Percentiles rank a stretch among this genome's conserved stretches.
Evolutionary conservation across 176 grass and related monocot genomes (phyloP).

Genomic region (Coix lacrymajobi): DNA sequence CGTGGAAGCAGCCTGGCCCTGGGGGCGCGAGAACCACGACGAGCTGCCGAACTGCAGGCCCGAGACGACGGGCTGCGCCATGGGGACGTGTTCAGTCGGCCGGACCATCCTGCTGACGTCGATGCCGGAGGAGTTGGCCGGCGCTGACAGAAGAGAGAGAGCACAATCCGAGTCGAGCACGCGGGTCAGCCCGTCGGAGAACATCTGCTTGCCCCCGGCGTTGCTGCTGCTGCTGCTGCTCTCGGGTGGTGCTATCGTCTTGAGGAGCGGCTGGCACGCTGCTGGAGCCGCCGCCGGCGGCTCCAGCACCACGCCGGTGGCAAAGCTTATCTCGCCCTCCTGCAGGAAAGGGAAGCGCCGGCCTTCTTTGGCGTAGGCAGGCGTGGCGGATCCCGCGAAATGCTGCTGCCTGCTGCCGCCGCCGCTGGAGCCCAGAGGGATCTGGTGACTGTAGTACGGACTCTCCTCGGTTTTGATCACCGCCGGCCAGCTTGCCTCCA

Average conservation of each 20-base stretch:
- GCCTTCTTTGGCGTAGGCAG: constrained; percentile 36
- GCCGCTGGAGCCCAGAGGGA: constrained; percentile 19
- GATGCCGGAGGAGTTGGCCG: constrained; percentile 42
- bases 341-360: constrained; percentile 63
- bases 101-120: constrained; percentile 40
- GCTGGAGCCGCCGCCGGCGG: not conserved
- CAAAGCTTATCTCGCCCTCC: constrained; percentile 42
- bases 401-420: constrained; percentile 32
- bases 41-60: constrained; percentile 47
- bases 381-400: constrained; percentile 23
- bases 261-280: constrained; percentile 40
- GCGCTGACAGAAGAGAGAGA: constrained; percentile 97
- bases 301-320: constrained; percentile 25
- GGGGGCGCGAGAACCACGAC: constrained; percentile 28
- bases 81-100: constrained; percentile 41
- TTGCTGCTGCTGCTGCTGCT: constrained; percentile 29
- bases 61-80: constrained; percentile 40
- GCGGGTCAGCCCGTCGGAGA: constrained; percentile 37
- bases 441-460: constrained; percentile 35
- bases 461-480: constrained; percentile 44
- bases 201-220: constrained; percentile 39
- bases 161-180: constrained; percentile 66
- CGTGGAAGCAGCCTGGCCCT: no score
- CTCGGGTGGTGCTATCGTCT: constrained; percentile 24
- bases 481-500: constrained; percentile 43